A percentile compares a stretch with the other conserved stretches of the same genome.
These are phyloP conservation scores for Dryadomyces sulphureus DNA, from an alignment of 2,329 filamentous ascomycete species.

Conservation along the genomic window DNA sequence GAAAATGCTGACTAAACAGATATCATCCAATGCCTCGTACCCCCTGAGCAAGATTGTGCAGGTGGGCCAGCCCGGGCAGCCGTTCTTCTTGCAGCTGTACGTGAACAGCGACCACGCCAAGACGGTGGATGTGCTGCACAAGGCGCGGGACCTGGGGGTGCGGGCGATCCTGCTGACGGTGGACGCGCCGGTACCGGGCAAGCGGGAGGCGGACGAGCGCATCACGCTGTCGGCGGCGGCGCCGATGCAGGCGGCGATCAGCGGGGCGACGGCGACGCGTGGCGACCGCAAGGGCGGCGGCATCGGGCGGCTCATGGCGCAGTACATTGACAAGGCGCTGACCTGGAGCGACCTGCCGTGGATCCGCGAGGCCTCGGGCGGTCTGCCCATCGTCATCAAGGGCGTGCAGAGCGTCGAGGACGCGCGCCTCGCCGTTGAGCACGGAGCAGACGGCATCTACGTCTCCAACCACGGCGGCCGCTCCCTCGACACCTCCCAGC, in stretches of 20 bases:
- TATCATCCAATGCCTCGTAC: constrained; percentile 12
- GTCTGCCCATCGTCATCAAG: constrained; percentile 33
- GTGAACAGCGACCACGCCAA: constrained; percentile 8
- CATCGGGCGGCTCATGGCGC: constrained; percentile 33
- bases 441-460: constrained; percentile 37
- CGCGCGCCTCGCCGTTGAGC: constrained; percentile 31
- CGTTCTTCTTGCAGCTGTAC: constrained; percentile 13
- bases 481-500: constrained; percentile 32
- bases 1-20: constrained; percentile 17
- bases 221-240: not conserved
- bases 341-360: constrained; percentile 38
- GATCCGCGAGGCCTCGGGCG: constrained; percentile 21
- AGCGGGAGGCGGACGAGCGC: constrained; percentile 42
- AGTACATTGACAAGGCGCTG: constrained; percentile 33
- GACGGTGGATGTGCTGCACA: constrained; percentile 3
- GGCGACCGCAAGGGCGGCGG: constrained; percentile 22
- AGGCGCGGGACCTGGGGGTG: constrained; percentile 28
- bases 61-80: constrained; percentile 14
- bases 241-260: not conserved
- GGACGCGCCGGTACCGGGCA: constrained; percentile 38
- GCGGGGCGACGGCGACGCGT: not conserved
- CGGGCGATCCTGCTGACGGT: constrained; percentile 34
- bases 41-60: constrained; percentile 11
- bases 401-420: constrained; percentile 42
- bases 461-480: constrained; percentile 45